Percentiles rank a stretch among this genome's conserved stretches.
These are phyloP conservation scores for Cercospora nicotianae DNA, from an alignment of 2,329 filamentous ascomycete genomes.

Conservation along the genomic window DNA sequence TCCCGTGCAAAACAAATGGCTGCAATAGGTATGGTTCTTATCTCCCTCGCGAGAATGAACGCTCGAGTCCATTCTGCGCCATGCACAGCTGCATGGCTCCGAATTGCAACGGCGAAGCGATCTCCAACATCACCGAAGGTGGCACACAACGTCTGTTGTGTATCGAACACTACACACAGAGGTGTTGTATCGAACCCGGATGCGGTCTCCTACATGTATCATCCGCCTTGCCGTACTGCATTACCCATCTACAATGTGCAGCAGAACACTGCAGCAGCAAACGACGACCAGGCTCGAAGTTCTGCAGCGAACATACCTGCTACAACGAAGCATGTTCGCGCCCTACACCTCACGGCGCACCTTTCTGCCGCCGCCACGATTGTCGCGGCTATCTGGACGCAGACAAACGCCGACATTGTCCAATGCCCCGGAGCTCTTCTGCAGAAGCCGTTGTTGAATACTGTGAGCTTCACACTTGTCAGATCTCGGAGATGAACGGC, in stretches of 20 bases:
- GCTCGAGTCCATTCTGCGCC: neutral
- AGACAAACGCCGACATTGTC: neutral
- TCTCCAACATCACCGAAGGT: neutral
- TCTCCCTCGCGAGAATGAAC: neutral
- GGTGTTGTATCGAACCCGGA: neutral
- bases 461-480: neutral
- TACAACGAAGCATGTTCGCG: neutral
- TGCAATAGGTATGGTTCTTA: neutral
- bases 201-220: neutral
- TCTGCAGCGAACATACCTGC: neutral
- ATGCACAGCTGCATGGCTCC: neutral
- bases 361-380: neutral
- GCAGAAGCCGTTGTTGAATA: no score
- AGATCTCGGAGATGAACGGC: no score
- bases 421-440: no score
- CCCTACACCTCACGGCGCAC: neutral
- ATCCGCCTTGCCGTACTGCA: neutral
- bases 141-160: neutral
- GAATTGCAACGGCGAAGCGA: neutral
- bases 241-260: neutral
- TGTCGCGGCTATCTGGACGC: neutral
- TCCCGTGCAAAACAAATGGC: neutral
- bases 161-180: neutral
- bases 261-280: neutral
- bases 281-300: neutral